Evolutionary conservation across 768 basidiomycete species (phyloP).

Genomic region (Suillus ampliporus): DNA sequence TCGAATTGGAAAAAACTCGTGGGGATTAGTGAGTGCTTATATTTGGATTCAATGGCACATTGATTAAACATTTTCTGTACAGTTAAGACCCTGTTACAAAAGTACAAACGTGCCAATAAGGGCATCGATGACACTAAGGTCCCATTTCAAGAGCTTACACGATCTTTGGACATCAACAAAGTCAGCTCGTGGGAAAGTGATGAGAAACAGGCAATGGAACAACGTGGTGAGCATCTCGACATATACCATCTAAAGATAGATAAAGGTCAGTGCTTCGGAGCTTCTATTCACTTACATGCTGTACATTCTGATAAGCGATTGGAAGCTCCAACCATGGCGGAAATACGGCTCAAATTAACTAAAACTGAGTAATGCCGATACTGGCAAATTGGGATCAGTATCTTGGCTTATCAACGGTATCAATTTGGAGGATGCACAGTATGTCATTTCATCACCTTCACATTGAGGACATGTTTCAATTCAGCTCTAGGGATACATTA

Average conservation of each 20-base stretch:
- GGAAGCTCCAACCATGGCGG: slow-evolving; percentile 12
- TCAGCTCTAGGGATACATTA: slow-evolving; percentile 3
- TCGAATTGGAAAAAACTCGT: slow-evolving; percentile 39
- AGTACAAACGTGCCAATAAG: neutral
- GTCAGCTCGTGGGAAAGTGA: slow-evolving; percentile 7
- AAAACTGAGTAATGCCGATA: neutral
- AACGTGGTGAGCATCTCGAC: slow-evolving; percentile 9
- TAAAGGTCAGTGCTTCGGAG: neutral
- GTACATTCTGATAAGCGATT: slow-evolving; percentile 1
- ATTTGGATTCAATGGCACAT: neutral
- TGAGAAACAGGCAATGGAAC: neutral
- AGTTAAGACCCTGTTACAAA: neutral
- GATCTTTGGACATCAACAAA: slow-evolving; percentile 1
- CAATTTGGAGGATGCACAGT: slow-evolving; percentile 15
- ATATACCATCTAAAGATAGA: slow-evolving; percentile 9
- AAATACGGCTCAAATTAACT: slow-evolving; percentile 3
- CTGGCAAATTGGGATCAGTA: neutral
- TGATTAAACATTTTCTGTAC: neutral
- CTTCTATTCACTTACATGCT: neutral
- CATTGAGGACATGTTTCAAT: neutral
- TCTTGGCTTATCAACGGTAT: slow-evolving; percentile 14
- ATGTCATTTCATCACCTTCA: neutral
- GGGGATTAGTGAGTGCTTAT: slow-evolving; percentile 21
- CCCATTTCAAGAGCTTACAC: neutral
- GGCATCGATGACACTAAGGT: slow-evolving; percentile 10